Evolutionary conservation across 2,329 filamentous ascomycete species (phyloP), one percentile per base, ranked within the genome.

Genomic region (Penicillium sp.): DNA sequence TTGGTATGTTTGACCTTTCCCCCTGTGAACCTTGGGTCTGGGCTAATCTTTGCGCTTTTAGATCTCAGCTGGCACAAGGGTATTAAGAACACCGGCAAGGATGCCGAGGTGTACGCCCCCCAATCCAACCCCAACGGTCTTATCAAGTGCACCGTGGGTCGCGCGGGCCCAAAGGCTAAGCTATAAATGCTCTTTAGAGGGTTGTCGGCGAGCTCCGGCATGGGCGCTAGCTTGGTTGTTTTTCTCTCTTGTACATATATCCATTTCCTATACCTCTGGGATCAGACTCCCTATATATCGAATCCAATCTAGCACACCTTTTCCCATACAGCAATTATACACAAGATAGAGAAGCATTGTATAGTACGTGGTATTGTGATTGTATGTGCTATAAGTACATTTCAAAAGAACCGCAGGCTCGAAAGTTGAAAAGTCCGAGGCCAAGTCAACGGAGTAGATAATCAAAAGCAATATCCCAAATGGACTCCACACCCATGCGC

Each of bases 51-150:
- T 27, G 43, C 29, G 21, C 27, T 52, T 53, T 4, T 71, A 93
- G 93, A 97, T 73, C 79, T 99, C 71, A 93, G 89, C 78, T 99
- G 94, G 94, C 91, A 96, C 83, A 95, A 97, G 77, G 92, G 88
- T 31, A 75, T 93, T 66, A 91, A 96, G 82, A 99, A 99, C 79
- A 96, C 91, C 0, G 94, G 94, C 76, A 89, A 91, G 77, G 89
- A 99, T 70, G 94, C 94, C 52, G 93, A 97, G 73, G 93, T 99
- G 21, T 97, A 94, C 70, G 93, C 90, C 29, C 94, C 94, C 4
- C 94, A 97, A 76, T 90, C 89, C 12, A 87, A 90, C 63, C 94
- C 94, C 56, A 99, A 97, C 72, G 94, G 94, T 29, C 84, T 99
- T 60, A 99, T 99, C 78, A 90, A 95, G 74, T 96, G 93, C 79